Conservation (phyloP, 331 rosid genomes). For the Quercus lobata region DNA sequence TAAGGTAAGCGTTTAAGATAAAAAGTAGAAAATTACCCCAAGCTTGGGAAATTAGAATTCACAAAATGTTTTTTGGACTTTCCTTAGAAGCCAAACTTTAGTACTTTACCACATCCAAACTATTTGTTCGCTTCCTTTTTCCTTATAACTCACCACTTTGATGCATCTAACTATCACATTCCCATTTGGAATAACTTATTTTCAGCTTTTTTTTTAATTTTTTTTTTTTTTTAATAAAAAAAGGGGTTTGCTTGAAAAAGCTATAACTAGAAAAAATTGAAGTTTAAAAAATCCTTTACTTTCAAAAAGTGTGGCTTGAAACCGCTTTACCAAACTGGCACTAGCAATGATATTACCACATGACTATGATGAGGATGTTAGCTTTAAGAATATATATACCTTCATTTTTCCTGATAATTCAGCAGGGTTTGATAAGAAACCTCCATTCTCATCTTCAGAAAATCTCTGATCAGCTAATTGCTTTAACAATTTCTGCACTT, state of each 20-base stretch:
- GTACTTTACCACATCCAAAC: not conserved
- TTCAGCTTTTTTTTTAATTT: too few relatives aligned
- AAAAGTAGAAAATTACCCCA: not conserved
- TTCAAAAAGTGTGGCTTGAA: too few relatives aligned
- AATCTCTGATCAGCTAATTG: conserved; percentile 70
- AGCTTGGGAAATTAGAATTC: not conserved
- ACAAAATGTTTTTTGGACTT: not conserved
- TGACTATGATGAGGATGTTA: not conserved
- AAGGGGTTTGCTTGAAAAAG: too few relatives aligned
- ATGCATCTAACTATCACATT: not conserved
- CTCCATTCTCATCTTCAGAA: conserved; percentile 38
- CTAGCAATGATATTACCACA: not conserved
- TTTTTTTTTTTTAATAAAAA: too few relatives aligned
- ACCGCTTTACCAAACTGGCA: not conserved
- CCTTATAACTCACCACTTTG: not conserved
- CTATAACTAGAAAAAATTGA: too few relatives aligned
- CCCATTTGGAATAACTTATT: too few relatives aligned
- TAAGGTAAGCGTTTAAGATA: not conserved
- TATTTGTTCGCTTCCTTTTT: not conserved
- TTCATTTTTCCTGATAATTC: conserved; percentile 38
- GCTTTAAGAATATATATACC: conserved; percentile 32
- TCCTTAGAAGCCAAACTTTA: not conserved
- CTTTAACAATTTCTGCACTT: conserved; percentile 74
- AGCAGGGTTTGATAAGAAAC: conserved; percentile 24
- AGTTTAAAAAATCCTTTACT: too few relatives aligned